Evolutionary conservation across 192 early-diverging fungal species (phyloP).

Genomic region (Umbelopsis ramanniana): DNA sequence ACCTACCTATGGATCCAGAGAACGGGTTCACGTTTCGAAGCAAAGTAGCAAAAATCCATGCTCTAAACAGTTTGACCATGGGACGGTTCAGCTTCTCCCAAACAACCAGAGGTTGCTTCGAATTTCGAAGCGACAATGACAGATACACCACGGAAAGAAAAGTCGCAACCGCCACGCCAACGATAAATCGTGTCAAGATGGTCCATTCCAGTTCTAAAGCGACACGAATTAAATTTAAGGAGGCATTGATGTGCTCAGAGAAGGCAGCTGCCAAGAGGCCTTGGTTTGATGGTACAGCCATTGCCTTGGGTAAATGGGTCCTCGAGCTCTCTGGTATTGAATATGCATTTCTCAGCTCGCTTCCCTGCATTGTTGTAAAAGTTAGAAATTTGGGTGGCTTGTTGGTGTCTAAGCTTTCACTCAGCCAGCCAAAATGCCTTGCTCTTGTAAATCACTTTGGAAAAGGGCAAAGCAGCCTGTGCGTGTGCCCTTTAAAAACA

Average conservation of each 20-base stretch:
- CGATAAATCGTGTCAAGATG: constrained; percentile 35
- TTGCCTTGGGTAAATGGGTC: not conserved
- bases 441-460: no score
- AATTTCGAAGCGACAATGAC: constrained; percentile 27
- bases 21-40: constrained; percentile 54
- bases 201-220: constrained; percentile 41
- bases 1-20: constrained; percentile 49
- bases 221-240: constrained; percentile 29
- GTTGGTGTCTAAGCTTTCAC: not conserved
- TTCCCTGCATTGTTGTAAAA: no score
- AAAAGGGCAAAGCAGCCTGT: no score
- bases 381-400: not conserved
- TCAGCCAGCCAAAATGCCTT: not conserved
- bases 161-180: constrained; percentile 30
- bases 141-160: constrained; percentile 34
- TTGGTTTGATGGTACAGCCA: not conserved
- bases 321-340: not conserved
- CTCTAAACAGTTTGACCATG: constrained; percentile 50
- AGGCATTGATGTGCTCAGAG: constrained; percentile 32
- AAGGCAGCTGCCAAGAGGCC: constrained; percentile 20
- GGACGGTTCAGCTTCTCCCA: constrained; percentile 57
- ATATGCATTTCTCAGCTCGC: not conserved
- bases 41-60: constrained; percentile 52
- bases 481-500: no score
- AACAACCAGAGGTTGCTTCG: constrained; percentile 44